Evolutionary conservation across 1,284 basidiomycete genomes (phyloP), one percentile per base, ranked within the genome.

Genomic region (Trametes versicolor): DNA sequence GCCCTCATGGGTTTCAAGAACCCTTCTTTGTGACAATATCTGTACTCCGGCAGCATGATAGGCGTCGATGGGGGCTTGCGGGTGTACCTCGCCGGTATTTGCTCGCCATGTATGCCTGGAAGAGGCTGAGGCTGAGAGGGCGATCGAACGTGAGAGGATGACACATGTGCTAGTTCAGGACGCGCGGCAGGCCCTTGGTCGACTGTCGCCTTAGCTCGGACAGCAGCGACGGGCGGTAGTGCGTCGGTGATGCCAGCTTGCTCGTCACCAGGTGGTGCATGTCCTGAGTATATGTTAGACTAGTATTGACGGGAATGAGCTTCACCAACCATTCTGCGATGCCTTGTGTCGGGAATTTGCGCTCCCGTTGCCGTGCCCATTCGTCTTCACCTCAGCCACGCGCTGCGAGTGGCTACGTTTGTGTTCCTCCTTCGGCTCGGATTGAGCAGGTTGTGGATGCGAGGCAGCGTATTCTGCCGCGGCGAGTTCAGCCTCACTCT

Each of bases 1-100:
- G 90, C 79, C 45, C 93, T 76, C 64, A 85, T 84, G 0, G 92
- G 92, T 73, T 92, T 93, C 43, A 89, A 76, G 32, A 90, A 79
- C 15, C 78, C 78, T 66, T 91, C 89, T 13, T 76, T 78, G 10
- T 74, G 62, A 72, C 90, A 91, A 74, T 89, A 91, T 39, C 89
- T 78, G 70, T 86, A 81, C 57, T 85, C 84, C 25, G 86, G 85
- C 5, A 81, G 78, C 48, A 92, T 73, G 0, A 85, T 73, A 0
- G 89, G 85, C 7, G 79, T 78, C 27, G 73, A 75, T 2, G 83
- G 77, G 0, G 87, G 87, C 49, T 77, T 72, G 58, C 87, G 77
- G 5, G 75, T 73, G 56, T 60, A 70, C 70, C 65, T 75, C 72
- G 70, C 70, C 6, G 74, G 71, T 15, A 43, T 64, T 21, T 55